phyloP scores from a whole-genome alignment of 306 rosid species.

The Cicer chorassanicum region DNA sequence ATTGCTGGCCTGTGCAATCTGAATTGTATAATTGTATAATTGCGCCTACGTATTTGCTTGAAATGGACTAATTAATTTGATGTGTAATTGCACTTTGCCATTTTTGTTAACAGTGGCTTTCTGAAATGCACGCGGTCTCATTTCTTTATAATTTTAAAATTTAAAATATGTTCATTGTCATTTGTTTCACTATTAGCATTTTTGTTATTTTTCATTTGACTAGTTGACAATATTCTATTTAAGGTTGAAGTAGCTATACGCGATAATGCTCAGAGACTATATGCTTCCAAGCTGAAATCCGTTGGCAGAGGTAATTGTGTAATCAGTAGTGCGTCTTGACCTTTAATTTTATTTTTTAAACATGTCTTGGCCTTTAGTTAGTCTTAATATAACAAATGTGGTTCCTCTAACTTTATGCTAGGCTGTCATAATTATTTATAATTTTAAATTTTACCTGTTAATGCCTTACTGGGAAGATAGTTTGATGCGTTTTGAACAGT shows the following conservation, averaged over 20 bases:
- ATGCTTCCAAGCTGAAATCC: constrained; percentile 77
- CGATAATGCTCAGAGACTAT: constrained; percentile 89
- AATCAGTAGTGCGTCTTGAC: constrained; percentile 28
- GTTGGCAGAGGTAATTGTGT: constrained; percentile 77
- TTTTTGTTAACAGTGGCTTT: constrained; percentile 23
- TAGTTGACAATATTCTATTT: constrained; percentile 37
- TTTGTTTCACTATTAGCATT: constrained; percentile 9
- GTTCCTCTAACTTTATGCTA: background rate
- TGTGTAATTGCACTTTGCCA: constrained; percentile 15
- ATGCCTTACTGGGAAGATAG: constrained; percentile 23
- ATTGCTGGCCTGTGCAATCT: constrained; percentile 1
- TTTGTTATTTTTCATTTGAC: constrained; percentile 35
- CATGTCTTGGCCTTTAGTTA: background rate
- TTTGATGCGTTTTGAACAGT: background rate
- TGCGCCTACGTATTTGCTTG: background rate
- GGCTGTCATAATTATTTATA: constrained; percentile 22
- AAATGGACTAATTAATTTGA: constrained; percentile 11
- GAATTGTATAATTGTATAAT: constrained; percentile 8
- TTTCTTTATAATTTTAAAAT: constrained; percentile 13
- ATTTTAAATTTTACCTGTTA: constrained; percentile 18
- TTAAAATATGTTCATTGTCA: constrained; percentile 2
- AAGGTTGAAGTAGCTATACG: constrained; percentile 95
- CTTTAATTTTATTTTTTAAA: background rate
- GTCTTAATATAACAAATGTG: background rate
- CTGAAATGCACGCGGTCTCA: constrained; percentile 27